phyloP scores from a whole-genome alignment of 768 basidiomycete genomes.

The Leccinum truebloodii region DNA sequence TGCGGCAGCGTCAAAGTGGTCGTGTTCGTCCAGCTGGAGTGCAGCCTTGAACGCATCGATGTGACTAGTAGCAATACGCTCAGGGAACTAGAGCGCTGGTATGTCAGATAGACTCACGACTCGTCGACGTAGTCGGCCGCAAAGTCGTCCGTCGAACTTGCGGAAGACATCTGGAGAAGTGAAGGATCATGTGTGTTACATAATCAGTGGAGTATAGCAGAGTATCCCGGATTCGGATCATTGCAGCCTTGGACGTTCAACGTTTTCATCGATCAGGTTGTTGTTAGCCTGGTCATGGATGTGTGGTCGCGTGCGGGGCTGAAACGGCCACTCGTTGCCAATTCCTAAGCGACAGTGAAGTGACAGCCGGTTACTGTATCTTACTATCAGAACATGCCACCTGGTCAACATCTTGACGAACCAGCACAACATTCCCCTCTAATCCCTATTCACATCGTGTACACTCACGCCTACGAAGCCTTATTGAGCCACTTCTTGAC shows the following conservation, averaged over 20 bases:
- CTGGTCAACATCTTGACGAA: not conserved
- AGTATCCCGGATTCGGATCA: not conserved
- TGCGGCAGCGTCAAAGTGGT: conserved; percentile 22
- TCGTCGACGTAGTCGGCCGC: conserved; percentile 67
- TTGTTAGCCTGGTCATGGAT: not conserved
- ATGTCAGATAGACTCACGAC: conserved; percentile 47
- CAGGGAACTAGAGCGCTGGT: not conserved
- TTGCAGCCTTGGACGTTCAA: not conserved
- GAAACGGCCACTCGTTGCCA: not conserved
- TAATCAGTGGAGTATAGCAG: conserved; percentile 15
- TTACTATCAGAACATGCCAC: not conserved
- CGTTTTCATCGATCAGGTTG: too few relatives aligned
- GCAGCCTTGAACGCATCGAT: conserved; percentile 81
- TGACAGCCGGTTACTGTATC: not conserved
- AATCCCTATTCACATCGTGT: not conserved
- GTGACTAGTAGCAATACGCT: conserved; percentile 44
- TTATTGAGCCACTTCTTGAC: conserved; percentile 80
- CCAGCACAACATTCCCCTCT: not conserved
- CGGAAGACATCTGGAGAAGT: conserved; percentile 14
- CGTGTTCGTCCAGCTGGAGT: conserved; percentile 58
- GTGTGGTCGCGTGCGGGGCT: not conserved
- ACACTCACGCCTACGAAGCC: conserved; percentile 26
- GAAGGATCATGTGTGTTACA: conserved; percentile 21
- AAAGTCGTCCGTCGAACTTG: conserved; percentile 32
- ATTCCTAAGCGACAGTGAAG: not conserved